phyloP scores from a whole-genome alignment of 805 yeast species.

The Saturnispora quitensis region DNA sequence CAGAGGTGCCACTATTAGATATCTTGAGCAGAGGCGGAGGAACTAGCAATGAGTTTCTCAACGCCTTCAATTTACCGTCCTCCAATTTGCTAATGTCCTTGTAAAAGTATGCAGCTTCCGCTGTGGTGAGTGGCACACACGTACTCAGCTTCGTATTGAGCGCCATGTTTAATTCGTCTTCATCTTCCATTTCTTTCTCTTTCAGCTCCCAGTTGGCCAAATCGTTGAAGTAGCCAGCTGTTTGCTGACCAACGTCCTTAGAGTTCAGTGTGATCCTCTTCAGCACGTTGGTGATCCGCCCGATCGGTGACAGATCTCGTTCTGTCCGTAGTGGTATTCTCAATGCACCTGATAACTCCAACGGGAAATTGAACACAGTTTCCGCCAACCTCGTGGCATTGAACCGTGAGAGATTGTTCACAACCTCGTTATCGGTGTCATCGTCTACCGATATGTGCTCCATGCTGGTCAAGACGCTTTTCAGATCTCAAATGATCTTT shows the following conservation, averaged over 20 bases:
- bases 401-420: neutral
- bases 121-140: conserved; percentile 48
- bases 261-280: neutral
- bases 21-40: conserved; percentile 11
- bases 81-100: conserved; percentile 48
- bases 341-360: conserved; percentile 43
- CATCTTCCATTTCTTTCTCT: neutral
- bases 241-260: neutral
- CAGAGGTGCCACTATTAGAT: neutral
- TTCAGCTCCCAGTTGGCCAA: neutral
- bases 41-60: conserved; percentile 46
- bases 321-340: neutral
- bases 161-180: neutral
- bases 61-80: conserved; percentile 60
- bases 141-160: conserved; percentile 31
- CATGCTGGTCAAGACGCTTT: neutral
- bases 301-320: conserved; percentile 4
- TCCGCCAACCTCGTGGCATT: conserved; percentile 2
- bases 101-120: conserved; percentile 56
- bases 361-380: conserved; percentile 42
- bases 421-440: neutral
- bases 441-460: neutral
- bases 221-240: neutral
- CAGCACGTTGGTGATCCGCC: neutral
- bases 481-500: neutral